A percentile compares a stretch with the other conserved stretches of the same genome.
Evolutionary conservation across 371 early-diverging fungal genomes (phyloP).

Genomic region (Mycotypha africana): DNA sequence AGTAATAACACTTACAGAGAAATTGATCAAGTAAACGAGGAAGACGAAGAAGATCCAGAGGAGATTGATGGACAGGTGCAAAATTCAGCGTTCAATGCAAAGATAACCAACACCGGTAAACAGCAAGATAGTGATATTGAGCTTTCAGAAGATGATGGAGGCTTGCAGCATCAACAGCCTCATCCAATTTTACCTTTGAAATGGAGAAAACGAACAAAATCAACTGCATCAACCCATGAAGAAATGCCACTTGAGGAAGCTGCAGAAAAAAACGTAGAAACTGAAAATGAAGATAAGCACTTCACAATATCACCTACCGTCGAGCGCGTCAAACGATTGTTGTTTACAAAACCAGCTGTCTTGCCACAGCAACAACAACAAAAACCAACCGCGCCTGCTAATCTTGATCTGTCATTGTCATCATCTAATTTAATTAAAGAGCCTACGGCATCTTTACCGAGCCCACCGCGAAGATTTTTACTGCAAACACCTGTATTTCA

Average conservation of each 20-base stretch:
- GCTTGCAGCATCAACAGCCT: too few species aligned
- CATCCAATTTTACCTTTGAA: too few species aligned
- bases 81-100: too few species aligned
- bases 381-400: not conserved
- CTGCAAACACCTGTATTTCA: constrained; percentile 75
- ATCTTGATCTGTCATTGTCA: not conserved
- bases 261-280: too few species aligned
- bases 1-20: too few species aligned
- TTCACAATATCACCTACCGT: constrained; percentile 1
- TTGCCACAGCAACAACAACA: not conserved
- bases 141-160: constrained; percentile 34
- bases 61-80: too few species aligned
- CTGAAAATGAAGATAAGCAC: not conserved
- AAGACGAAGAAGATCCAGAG: too few species aligned
- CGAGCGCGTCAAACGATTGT: not conserved
- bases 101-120: too few species aligned
- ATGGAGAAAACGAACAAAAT: too few species aligned
- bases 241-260: not conserved
- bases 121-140: constrained; percentile 46
- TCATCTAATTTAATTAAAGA: too few species aligned
- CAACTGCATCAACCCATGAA: not conserved
- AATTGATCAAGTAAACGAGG: too few species aligned
- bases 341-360: constrained; percentile 6
- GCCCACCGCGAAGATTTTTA: constrained; percentile 56
- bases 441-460: constrained; percentile 11